Conservation (phyloP, 2,329 filamentous ascomycete genomes). For the Cladophialophora yegresii region DNA sequence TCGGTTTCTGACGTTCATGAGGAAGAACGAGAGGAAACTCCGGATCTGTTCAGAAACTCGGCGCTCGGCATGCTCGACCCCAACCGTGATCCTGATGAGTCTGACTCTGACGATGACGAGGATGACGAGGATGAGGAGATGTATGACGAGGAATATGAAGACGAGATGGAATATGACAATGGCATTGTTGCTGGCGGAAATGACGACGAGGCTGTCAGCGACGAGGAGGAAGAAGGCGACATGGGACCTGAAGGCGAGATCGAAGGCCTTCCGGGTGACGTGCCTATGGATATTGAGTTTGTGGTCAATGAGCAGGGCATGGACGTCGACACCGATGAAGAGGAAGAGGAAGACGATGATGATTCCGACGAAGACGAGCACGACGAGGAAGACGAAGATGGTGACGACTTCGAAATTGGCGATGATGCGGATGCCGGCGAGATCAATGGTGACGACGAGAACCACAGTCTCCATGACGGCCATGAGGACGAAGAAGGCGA, state of each 20-base stretch:
- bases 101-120: slow-evolving; percentile 63
- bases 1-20: slow-evolving; percentile 87
- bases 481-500: slow-evolving; percentile 51
- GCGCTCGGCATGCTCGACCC: slow-evolving; percentile 92
- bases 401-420: slow-evolving; percentile 57
- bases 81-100: slow-evolving; percentile 71
- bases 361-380: slow-evolving; percentile 60
- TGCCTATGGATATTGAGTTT: slow-evolving; percentile 76
- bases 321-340: slow-evolving; percentile 67
- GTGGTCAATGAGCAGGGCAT: slow-evolving; percentile 68
- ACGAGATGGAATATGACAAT: slow-evolving; percentile 89
- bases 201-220: slow-evolving; percentile 81
- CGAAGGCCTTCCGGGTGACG: slow-evolving; percentile 63
- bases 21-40: slow-evolving; percentile 86
- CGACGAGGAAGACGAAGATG: slow-evolving; percentile 55
- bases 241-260: slow-evolving; percentile 71
- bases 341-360: slow-evolving; percentile 65
- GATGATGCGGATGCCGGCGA: slow-evolving; percentile 57
- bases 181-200: slow-evolving; percentile 67
- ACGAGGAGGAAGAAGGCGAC: slow-evolving; percentile 73
- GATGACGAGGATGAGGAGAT: slow-evolving; percentile 79
- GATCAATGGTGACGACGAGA: slow-evolving; percentile 44
- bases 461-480: slow-evolving; percentile 30
- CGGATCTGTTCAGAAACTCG: slow-evolving; percentile 94
- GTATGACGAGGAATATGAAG: slow-evolving; percentile 88